Evolutionary conservation across 148 eudicot species (phyloP).

Genomic region (Talinum fruticosum): DNA sequence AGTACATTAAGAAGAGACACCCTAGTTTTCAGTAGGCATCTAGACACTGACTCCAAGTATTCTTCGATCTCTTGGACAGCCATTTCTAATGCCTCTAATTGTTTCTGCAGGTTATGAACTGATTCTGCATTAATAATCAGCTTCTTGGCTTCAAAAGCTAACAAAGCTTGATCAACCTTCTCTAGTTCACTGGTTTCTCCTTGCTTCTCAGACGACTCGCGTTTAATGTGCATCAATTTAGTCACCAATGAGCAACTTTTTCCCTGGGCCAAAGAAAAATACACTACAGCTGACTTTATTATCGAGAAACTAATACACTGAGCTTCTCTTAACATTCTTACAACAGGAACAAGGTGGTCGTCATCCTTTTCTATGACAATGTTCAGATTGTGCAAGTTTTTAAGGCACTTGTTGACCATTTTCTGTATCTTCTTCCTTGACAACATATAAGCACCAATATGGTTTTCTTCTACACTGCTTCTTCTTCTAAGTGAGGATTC

Average conservation of each 20-base stretch:
- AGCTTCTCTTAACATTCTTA: conserved; percentile 21
- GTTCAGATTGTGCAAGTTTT: not conserved
- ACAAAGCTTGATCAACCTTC: conserved; percentile 7
- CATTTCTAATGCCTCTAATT: conserved; percentile 19
- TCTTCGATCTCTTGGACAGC: conserved; percentile 30
- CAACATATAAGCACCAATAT: not conserved
- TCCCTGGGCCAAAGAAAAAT: conserved; percentile 4
- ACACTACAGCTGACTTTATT: conserved; percentile 23
- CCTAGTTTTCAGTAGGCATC: conserved; percentile 38
- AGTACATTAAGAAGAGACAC: conserved; percentile 42
- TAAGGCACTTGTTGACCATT: not conserved
- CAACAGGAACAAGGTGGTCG: conserved; percentile 4
- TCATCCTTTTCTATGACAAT: not conserved
- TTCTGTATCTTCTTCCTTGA: not conserved
- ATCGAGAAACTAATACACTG: conserved; percentile 17
- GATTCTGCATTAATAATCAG: not conserved
- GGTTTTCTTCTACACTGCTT: not conserved
- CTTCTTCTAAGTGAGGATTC: not conserved
- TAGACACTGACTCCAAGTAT: conserved; percentile 32
- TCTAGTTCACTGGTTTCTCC: conserved; percentile 4
- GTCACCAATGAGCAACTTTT: conserved; percentile 26
- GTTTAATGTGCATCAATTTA: conserved; percentile 26
- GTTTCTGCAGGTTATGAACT: conserved; percentile 10
- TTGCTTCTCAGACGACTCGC: conserved; percentile 2
- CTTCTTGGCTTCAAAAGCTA: conserved; percentile 12